A percentile compares a stretch with the other conserved stretches of the same genome.
phyloP scores from a whole-genome alignment of 2,329 filamentous ascomycete species.

The Colletotrichum tamarilloi region DNA sequence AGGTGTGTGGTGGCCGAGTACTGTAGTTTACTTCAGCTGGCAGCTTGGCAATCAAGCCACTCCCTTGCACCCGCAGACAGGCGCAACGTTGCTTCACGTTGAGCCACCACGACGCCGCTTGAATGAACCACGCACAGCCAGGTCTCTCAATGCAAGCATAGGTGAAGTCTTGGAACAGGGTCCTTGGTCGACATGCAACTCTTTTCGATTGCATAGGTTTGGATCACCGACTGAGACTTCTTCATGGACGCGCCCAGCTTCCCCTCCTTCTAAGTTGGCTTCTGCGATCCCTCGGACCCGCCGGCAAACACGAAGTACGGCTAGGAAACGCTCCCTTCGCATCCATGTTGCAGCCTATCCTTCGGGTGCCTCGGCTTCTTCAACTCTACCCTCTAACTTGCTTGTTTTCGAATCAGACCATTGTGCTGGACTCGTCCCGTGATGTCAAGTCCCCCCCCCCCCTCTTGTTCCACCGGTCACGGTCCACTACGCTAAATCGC shows the following conservation, averaged over 20 bases:
- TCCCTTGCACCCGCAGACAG: not conserved
- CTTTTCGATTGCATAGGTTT: not conserved
- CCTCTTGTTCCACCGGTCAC: not conserved
- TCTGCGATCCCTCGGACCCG: not conserved
- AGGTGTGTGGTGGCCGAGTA: not conserved
- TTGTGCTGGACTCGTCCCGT: not conserved
- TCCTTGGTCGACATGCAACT: too few relatives aligned
- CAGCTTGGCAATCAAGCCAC: slow-evolving; percentile 21
- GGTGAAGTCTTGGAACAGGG: too few relatives aligned
- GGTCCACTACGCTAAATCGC: not conserved
- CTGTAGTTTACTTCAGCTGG: slow-evolving; percentile 5
- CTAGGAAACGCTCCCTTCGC: slow-evolving; percentile 5
- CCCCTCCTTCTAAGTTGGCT: not conserved
- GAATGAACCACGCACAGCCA: too few relatives aligned
- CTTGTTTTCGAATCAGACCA: not conserved
- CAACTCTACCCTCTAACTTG: too few relatives aligned
- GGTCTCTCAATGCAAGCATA: too few relatives aligned
- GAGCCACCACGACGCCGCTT: not conserved
- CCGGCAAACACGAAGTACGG: slow-evolving; percentile 15
- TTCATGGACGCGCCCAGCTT: not conserved
- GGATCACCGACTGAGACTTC: not conserved
- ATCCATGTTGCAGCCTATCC: not conserved
- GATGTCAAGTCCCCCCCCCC: not conserved
- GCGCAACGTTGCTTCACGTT: slow-evolving; percentile 12
- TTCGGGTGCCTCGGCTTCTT: not conserved